Percentiles rank a stretch among this genome's conserved stretches.
Conservation (phyloP, 169 alveolate species). For the Plasmodium fragile region DNA sequence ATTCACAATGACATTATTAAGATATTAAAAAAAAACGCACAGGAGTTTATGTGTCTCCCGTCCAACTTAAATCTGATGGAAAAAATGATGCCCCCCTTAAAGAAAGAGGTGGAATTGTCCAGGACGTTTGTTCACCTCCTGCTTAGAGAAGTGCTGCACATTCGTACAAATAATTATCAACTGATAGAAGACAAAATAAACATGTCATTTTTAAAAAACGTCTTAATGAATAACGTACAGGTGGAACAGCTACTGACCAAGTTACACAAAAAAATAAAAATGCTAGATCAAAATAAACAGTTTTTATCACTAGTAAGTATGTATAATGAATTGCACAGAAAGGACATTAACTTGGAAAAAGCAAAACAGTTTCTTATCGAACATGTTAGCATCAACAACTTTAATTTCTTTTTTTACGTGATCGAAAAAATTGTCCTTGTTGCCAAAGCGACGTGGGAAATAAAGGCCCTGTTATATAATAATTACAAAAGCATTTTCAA, state of each 20-base stretch:
- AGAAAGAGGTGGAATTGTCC: constrained; percentile 37
- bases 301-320: constrained; percentile 44
- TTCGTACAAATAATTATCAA: constrained; percentile 14
- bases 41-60: constrained; percentile 71
- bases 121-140: constrained; percentile 24
- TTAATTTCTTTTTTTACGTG: constrained; percentile 26
- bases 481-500: constrained; percentile 55
- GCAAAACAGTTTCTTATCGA: background rate
- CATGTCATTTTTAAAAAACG: constrained; percentile 32
- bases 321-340: background rate
- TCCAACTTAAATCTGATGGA: constrained; percentile 60
- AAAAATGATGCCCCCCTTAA: constrained; percentile 47
- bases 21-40: constrained; percentile 39
- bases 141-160: constrained; percentile 15
- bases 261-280: constrained; percentile 43
- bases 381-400: constrained; percentile 17
- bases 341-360: constrained; percentile 10
- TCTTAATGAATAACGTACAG: constrained; percentile 32
- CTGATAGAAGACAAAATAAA: constrained; percentile 53
- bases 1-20: constrained; percentile 66
- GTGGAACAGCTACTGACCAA: constrained; percentile 69
- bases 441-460: constrained; percentile 49
- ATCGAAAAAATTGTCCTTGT: constrained; percentile 28
- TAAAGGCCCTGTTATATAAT: constrained; percentile 70
- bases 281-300: constrained; percentile 36